These are phyloP conservation scores for Axilococcus clingmanii DNA, from an alignment of 139 green algal genomes.

Conservation along the genomic window DNA sequence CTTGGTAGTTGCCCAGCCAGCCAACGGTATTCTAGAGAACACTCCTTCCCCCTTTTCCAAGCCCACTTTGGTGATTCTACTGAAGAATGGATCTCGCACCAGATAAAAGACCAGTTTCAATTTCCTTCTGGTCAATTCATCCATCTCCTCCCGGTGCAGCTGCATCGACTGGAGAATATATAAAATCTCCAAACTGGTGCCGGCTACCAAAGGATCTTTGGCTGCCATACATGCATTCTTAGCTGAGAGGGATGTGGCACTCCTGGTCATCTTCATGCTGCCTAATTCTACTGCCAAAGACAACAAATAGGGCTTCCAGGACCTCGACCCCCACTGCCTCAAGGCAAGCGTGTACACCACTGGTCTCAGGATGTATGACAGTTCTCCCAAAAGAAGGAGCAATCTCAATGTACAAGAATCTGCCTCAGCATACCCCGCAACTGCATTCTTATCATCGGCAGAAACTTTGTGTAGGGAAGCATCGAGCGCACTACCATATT, in stretches of 20 bases:
- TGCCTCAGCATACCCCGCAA: not conserved
- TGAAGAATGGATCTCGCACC: slow-evolving; percentile 9
- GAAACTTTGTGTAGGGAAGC: not conserved
- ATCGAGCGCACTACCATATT: not conserved
- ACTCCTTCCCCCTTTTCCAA: not conserved
- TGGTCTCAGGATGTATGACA: slow-evolving; percentile 59
- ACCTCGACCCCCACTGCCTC: slow-evolving; percentile 27
- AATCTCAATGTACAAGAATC: slow-evolving; percentile 35
- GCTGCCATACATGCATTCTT: slow-evolving; percentile 5
- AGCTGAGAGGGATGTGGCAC: not conserved
- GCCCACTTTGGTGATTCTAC: not conserved
- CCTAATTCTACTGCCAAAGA: slow-evolving; percentile 41
- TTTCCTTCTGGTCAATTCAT: slow-evolving; percentile 13
- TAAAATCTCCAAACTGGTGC: slow-evolving; percentile 5
- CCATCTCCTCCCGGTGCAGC: slow-evolving; percentile 6
- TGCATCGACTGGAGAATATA: slow-evolving; percentile 13
- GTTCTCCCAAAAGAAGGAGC: slow-evolving; percentile 46
- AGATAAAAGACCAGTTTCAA: slow-evolving; percentile 1
- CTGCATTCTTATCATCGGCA: not conserved
- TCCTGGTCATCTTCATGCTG: slow-evolving; percentile 9
- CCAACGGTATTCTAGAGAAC: slow-evolving; percentile 2
- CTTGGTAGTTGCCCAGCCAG: not conserved
- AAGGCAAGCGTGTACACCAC: slow-evolving; percentile 57
- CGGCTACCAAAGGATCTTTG: not conserved
- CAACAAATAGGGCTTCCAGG: slow-evolving; percentile 50